Percentiles rank a stretch among this genome's conserved stretches.
Conservation (phyloP, 345 rosid species). For the Euphorbia pulcherrima region DNA sequence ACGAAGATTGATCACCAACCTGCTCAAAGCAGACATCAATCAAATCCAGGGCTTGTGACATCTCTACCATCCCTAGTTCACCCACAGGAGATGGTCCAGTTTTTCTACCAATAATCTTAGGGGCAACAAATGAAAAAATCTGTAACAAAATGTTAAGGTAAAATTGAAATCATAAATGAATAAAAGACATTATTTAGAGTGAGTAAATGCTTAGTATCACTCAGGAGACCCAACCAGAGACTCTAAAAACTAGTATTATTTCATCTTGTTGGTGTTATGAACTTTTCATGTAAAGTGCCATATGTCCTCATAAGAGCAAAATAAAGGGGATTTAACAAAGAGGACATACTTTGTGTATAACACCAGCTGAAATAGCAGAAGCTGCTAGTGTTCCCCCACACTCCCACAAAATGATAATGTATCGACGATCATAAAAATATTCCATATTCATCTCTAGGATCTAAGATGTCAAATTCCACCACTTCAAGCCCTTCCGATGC, state of each 20-base stretch:
- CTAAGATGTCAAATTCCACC: slow-evolving; percentile 90
- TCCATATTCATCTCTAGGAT: slow-evolving; percentile 93
- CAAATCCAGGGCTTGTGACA: slow-evolving; percentile 90
- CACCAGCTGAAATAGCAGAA: slow-evolving; percentile 82
- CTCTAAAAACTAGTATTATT: no score
- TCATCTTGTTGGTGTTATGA: no score
- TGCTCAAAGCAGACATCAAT: slow-evolving; percentile 79
- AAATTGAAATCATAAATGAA: not conserved
- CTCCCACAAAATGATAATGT: slow-evolving; percentile 92
- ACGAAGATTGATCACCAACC: slow-evolving; percentile 33
- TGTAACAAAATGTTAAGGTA: slow-evolving; percentile 15
- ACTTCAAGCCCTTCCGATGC: slow-evolving; percentile 87
- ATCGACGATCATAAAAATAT: slow-evolving; percentile 84
- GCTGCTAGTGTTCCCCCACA: slow-evolving; percentile 96
- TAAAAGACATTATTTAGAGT: not conserved
- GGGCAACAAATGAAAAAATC: slow-evolving; percentile 94
- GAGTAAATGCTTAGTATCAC: not conserved
- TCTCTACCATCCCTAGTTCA: slow-evolving; percentile 98
- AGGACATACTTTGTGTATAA: slow-evolving; percentile 72
- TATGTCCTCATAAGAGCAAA: no score
- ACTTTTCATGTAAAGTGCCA: no score
- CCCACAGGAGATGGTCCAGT: slow-evolving; percentile 91
- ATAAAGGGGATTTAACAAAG: not conserved
- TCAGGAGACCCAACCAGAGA: not conserved
- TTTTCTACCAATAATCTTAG: slow-evolving; percentile 89